phyloP scores from a whole-genome alignment of 768 basidiomycete genomes.

The Psilocybe sp. region DNA sequence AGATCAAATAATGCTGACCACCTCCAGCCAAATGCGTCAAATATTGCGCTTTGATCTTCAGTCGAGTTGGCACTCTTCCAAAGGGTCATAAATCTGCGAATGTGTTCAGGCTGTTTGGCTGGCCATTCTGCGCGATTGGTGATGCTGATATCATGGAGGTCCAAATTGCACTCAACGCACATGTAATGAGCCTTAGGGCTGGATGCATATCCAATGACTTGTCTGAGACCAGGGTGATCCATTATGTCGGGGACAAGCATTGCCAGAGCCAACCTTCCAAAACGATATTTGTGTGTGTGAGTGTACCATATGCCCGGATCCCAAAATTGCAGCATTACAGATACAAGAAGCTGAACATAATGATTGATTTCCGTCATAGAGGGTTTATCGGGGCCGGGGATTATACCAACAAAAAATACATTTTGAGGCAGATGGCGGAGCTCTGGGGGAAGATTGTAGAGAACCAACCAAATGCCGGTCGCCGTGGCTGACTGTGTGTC shows the following conservation, averaged over 20 bases:
- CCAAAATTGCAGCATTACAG: conserved; percentile 33
- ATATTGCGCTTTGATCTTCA: conserved; percentile 10
- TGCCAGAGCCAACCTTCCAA: conserved; percentile 24
- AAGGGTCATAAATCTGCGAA: conserved; percentile 9
- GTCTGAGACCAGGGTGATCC: conserved; percentile 28
- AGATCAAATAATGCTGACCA: conserved; percentile 25
- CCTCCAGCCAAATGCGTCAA: conserved; percentile 20
- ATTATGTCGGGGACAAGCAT: conserved; percentile 31
- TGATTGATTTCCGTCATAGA: conserved; percentile 30
- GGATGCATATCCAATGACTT: conserved; percentile 21
- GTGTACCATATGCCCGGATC: conserved; percentile 23
- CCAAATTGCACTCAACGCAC: conserved; percentile 20
- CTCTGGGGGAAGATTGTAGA: conserved; percentile 33
- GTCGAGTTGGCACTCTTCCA: conserved; percentile 20
- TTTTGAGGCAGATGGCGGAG: conserved; percentile 34
- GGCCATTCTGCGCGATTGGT: conserved; percentile 13
- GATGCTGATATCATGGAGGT: conserved; percentile 19
- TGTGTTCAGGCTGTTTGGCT: conserved; percentile 1
- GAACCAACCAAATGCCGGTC: conserved; percentile 23
- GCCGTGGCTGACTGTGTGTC: conserved; percentile 21
- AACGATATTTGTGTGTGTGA: conserved; percentile 14
- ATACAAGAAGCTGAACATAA: conserved; percentile 28
- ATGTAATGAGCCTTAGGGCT: conserved; percentile 12
- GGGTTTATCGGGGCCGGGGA: conserved; percentile 38
- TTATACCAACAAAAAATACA: conserved; percentile 38